Percentiles rank a stretch among this genome's conserved stretches.
Evolutionary conservation across 2,329 filamentous ascomycete species (phyloP).

Genomic region (Emergomyces pasteurianus): DNA sequence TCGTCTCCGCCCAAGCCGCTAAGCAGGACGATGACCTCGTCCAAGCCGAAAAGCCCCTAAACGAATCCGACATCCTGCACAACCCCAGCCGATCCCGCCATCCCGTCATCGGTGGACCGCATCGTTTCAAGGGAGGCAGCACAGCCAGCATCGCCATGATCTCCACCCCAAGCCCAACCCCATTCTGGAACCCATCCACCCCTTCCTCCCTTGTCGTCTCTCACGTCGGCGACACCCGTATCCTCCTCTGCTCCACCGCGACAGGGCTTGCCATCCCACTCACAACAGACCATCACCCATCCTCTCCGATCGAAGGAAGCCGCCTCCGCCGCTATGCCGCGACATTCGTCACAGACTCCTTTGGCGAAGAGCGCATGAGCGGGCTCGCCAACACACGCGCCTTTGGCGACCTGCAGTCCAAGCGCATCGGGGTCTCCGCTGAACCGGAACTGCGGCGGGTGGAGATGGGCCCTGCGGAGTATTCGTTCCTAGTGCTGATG

Average conservation of each 20-base stretch:
- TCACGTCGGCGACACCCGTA: slow-evolving; percentile 86
- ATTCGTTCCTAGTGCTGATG: slow-evolving; percentile 77
- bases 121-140: slow-evolving; percentile 83
- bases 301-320: slow-evolving; percentile 69
- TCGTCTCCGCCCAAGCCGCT: slow-evolving; percentile 75
- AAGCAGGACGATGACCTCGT: slow-evolving; percentile 61
- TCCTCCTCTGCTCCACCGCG: slow-evolving; percentile 75
- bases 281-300: slow-evolving; percentile 86
- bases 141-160: slow-evolving; percentile 85
- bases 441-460: slow-evolving; percentile 78
- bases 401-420: slow-evolving; percentile 85
- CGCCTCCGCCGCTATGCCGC: slow-evolving; percentile 76
- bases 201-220: slow-evolving; percentile 74
- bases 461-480: slow-evolving; percentile 72
- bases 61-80: slow-evolving; percentile 73
- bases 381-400: slow-evolving; percentile 88
- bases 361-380: slow-evolving; percentile 90
- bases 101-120: slow-evolving; percentile 54
- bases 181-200: slow-evolving; percentile 88
- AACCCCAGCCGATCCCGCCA: slow-evolving; percentile 39
- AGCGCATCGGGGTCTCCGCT: slow-evolving; percentile 85
- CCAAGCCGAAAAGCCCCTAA: slow-evolving; percentile 63
- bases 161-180: slow-evolving; percentile 78
- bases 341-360: slow-evolving; percentile 85
- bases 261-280: slow-evolving; percentile 70